phyloP scores from a whole-genome alignment of 2,329 filamentous ascomycete species.

The Arthrobotrys sphaeroides region DNA sequence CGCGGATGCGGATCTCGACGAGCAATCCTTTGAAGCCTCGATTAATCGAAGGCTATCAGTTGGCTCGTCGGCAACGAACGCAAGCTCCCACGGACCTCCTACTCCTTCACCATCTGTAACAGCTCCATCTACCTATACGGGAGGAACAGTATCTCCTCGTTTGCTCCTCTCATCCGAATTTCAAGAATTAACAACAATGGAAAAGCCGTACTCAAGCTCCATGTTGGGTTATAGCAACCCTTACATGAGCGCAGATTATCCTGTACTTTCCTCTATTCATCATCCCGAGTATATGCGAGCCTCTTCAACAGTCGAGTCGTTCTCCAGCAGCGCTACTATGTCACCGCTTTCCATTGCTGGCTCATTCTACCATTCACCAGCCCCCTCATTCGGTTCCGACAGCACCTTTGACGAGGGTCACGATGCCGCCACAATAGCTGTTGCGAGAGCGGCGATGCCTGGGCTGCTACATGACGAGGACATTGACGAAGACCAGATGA shows the following conservation, averaged over 20 bases:
- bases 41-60: conserved; percentile 50
- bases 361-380: conserved; percentile 47
- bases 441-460: conserved; percentile 49
- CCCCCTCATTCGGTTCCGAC: conserved; percentile 45
- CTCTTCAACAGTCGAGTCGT: conserved; percentile 36
- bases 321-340: conserved; percentile 40
- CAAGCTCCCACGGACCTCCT: conserved; percentile 44
- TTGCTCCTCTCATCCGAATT: conserved; percentile 45
- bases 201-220: conserved; percentile 38
- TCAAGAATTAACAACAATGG: conserved; percentile 41
- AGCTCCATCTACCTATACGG: conserved; percentile 38
- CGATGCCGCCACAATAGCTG: conserved; percentile 48
- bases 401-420: conserved; percentile 48
- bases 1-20: conserved; percentile 46
- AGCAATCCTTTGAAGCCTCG: conserved; percentile 42
- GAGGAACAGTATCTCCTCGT: conserved; percentile 48
- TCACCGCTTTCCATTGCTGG: conserved; percentile 40
- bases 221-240: conserved; percentile 37
- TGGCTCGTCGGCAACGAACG: conserved; percentile 46
- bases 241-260: conserved; percentile 43
- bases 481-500: conserved; percentile 34
- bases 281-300: conserved; percentile 42
- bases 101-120: conserved; percentile 48
- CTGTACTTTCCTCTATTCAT: conserved; percentile 35
- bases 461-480: conserved; percentile 50